Evolutionary conservation across 176 grass and related monocot genomes (phyloP).

Genomic region (Zea mays): Zm-B73-REFERENCE-NAM-5.0 NC_050097.1:47410001-47410500

Average conservation of each 20-base stretch:
- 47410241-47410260: not conserved
- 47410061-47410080: constrained; percentile 42
- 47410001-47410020: constrained; percentile 88
- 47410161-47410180: not conserved
- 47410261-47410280: not conserved
- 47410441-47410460: too few species aligned
- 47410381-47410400: too few species aligned
- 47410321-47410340: too few species aligned
- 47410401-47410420: too few species aligned
- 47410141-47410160: not conserved
- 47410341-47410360: too few species aligned
- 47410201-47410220: not conserved
- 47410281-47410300: not conserved
- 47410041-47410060: constrained; percentile 69
- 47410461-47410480: too few species aligned
- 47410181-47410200: not conserved
- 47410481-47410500: too few species aligned
- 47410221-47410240: not conserved
- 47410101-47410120: not conserved
- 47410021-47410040: constrained; percentile 63
- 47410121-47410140: too few species aligned
- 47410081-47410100: constrained; percentile 64
- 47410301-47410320: too few species aligned
- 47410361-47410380: too few species aligned
- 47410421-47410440: too few species aligned